Evolutionary conservation across 345 rosid species (phyloP).

Genomic region (Gossypium longicalyx): DNA sequence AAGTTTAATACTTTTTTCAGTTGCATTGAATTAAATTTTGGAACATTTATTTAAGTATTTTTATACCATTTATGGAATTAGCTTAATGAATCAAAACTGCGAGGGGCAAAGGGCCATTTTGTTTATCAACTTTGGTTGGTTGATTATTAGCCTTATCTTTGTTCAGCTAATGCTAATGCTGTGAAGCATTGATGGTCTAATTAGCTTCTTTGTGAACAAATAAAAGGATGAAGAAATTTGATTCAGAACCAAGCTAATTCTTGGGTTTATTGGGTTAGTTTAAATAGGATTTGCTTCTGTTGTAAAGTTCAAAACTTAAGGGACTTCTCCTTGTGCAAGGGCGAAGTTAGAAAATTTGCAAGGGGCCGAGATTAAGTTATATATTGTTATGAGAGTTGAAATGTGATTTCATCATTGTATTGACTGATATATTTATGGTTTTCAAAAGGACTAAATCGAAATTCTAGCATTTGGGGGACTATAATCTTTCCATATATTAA

Average conservation of each 20-base stretch:
- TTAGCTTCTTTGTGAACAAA: not conserved
- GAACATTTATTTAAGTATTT: not conserved
- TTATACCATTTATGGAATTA: not conserved
- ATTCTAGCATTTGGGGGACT: too few relatives aligned
- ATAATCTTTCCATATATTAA: too few relatives aligned
- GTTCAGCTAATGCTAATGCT: not conserved
- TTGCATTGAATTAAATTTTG: not conserved
- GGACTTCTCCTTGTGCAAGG: too few relatives aligned
- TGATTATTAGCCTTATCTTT: not conserved
- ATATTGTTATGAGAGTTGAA: too few relatives aligned
- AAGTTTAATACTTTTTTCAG: not conserved
- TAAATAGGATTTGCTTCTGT: not conserved
- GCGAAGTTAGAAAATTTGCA: too few relatives aligned
- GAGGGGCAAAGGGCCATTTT: not conserved
- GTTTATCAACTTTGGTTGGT: slow-evolving; percentile 2
- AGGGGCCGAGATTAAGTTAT: too few relatives aligned
- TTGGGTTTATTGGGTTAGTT: not conserved
- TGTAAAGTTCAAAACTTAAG: not conserved
- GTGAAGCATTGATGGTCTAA: not conserved
- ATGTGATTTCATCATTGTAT: too few relatives aligned
- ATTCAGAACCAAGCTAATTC: not conserved
- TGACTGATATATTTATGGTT: too few relatives aligned
- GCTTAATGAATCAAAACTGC: not conserved
- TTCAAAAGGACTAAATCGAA: too few relatives aligned
- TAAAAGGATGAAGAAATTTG: not conserved